Conservation (phyloP, 768 basidiomycete genomes). For the Trametes maxima region DNA sequence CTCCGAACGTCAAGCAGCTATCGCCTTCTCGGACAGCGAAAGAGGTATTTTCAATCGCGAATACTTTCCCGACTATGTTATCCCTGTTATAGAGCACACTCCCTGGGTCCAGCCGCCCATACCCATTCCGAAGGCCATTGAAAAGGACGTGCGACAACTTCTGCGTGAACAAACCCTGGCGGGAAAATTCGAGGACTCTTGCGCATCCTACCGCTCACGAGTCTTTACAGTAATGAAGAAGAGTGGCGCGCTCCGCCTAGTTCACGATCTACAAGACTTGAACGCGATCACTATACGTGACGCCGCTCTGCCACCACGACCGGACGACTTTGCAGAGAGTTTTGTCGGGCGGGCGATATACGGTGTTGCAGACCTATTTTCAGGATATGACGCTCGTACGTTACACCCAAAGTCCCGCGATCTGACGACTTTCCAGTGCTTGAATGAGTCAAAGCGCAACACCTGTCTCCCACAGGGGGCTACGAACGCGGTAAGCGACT, state of each 20-base stretch:
- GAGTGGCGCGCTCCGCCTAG: slow-evolving; percentile 16
- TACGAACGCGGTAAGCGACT: not conserved
- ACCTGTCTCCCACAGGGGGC: not conserved
- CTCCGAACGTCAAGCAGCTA: slow-evolving; percentile 14
- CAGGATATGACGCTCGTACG: not conserved
- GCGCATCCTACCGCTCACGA: slow-evolving; percentile 25
- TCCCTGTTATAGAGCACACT: slow-evolving; percentile 36
- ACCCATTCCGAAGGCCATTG: slow-evolving; percentile 15
- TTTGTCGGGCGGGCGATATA: slow-evolving; percentile 15
- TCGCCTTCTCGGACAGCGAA: slow-evolving; percentile 33
- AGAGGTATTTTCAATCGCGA: slow-evolving; percentile 34
- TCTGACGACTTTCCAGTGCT: not conserved
- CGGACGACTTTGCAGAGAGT: slow-evolving; percentile 24
- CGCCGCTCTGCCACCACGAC: slow-evolving; percentile 17
- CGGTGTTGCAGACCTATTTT: not conserved
- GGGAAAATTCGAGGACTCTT: slow-evolving; percentile 24
- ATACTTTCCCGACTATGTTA: slow-evolving; percentile 38
- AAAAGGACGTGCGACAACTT: slow-evolving; percentile 2
- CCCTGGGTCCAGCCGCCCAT: slow-evolving; percentile 36
- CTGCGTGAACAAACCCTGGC: slow-evolving; percentile 5
- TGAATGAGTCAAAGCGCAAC: not conserved
- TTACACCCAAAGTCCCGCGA: not conserved
- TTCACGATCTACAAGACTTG: slow-evolving; percentile 24
- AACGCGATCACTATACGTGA: slow-evolving; percentile 27
- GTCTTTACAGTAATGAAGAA: slow-evolving; percentile 26